Base-by-base conservation (phyloP, 306 rosid species). In the Trifolium fragiferum region DNA sequence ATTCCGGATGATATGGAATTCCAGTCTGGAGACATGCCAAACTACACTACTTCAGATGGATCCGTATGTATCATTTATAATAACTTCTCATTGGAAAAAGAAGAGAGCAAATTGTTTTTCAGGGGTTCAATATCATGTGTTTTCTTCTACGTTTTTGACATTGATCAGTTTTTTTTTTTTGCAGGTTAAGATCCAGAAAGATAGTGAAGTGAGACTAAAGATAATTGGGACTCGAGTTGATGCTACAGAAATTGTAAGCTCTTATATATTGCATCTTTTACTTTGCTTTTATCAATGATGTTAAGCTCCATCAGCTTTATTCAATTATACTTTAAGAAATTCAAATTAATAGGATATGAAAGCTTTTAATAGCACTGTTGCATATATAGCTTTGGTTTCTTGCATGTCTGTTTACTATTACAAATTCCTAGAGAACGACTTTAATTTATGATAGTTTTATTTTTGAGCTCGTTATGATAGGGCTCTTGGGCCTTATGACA, bases 1-100 rank as follows among this genome's bases (percentile, higher is more conserved):
- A 94, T 94, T 77, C 99, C 99, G 0, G 99, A 94, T 88, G 99
- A 94, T 78, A 94, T 94, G 99, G 99, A 94, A 83, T 90, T 94
- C 76, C 97, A 94, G 76, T 79, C 93, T 14, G 96, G 98, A 66
- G 99, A 94, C 69, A 85, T 92, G 88, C 96, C 96, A 64, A 92
- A 94, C 81, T 94, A 94, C 82, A 94, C 97, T 33, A 94, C 97
- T 43, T 92, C 99, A 9, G 99, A 94, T 82, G 99, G 99, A 82
- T 94, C 97, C 7, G 97, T 93, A 83, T 51, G 86, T 74, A 37
- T 81, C 64, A 7, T 53, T 72, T 62, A 46, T n/a, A 47, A 13
- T 19, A 53, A 19, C 59, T 70, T 19, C 53, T 55, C 70, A 25
- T 68, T 76, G 25, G 8, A 68, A 38, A 38, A 46, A 19, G 14